These are phyloP conservation scores for Xylariaceae sp. DNA, from an alignment of 2,329 filamentous ascomycete genomes.

Conservation along the genomic window DNA sequence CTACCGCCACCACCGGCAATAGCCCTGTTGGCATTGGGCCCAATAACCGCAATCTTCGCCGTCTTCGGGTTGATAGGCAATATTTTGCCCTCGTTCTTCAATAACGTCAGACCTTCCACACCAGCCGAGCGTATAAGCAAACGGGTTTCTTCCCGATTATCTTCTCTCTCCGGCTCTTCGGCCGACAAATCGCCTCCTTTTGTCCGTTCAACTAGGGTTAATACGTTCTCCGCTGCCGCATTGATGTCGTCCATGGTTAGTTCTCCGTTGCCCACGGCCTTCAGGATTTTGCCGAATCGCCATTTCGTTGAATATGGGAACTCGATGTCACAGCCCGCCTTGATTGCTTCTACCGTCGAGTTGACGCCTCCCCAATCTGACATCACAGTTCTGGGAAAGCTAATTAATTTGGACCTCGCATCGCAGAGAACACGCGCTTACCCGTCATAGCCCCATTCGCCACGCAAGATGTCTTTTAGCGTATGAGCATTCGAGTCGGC, in stretches of 20 bases:
- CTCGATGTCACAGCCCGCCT: conserved; percentile 55
- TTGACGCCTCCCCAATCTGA: conserved; percentile 58
- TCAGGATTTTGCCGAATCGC: conserved; percentile 54
- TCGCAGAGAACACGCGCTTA: conserved; percentile 29
- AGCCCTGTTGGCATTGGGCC: conserved; percentile 62
- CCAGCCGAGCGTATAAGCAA: conserved; percentile 58
- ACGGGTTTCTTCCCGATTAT: conserved; percentile 55
- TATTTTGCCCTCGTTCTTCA: conserved; percentile 59
- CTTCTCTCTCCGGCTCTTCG: conserved; percentile 54
- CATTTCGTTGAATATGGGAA: conserved; percentile 55
- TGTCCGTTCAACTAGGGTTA: conserved; percentile 57
- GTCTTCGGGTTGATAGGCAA: conserved; percentile 54
- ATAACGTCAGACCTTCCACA: conserved; percentile 57
- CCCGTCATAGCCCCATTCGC: conserved; percentile 61
- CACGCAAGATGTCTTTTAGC: conserved; percentile 54
- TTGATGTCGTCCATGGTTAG: conserved; percentile 50
- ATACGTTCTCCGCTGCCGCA: conserved; percentile 54
- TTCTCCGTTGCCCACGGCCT: conserved; percentile 47
- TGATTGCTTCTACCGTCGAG: conserved; percentile 52
- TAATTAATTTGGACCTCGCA: conserved; percentile 20
- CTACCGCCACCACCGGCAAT: conserved; percentile 67
- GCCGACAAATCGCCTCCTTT: conserved; percentile 55
- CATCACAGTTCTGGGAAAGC: conserved; percentile 45
- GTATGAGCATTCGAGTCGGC: conserved; percentile 54
- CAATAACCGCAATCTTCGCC: conserved; percentile 61